Percentiles rank a stretch among this genome's conserved stretches.
These are phyloP conservation scores for Epichloe glyceriae DNA, from an alignment of 2,329 filamentous ascomycete genomes.

Conservation along the genomic window DNA sequence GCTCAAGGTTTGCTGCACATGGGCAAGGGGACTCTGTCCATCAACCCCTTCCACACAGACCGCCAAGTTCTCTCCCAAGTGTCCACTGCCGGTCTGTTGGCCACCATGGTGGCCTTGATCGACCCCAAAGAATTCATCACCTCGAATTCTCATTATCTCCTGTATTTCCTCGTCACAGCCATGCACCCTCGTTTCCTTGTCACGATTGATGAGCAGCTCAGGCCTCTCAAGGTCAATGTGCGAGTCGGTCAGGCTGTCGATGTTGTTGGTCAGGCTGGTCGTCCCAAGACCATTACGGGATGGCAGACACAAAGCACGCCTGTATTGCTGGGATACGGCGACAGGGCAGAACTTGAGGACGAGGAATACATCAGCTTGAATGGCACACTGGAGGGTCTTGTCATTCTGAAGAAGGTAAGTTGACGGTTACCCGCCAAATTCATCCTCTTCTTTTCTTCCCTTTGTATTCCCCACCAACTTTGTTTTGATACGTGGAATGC, in stretches of 20 bases:
- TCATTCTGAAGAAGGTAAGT: conserved; percentile 90
- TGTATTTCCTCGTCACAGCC: conserved; percentile 93
- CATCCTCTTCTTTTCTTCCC: not conserved
- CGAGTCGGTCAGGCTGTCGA: conserved; percentile 96
- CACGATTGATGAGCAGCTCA: conserved; percentile 86
- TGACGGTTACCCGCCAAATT: not conserved
- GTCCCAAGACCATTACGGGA: conserved; percentile 96
- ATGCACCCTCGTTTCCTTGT: conserved; percentile 96
- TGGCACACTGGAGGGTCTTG: conserved; percentile 83
- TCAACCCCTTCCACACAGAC: conserved; percentile 99
- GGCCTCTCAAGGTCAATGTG: conserved; percentile 90
- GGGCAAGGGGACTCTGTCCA: conserved; percentile 93
- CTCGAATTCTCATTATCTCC: conserved; percentile 67
- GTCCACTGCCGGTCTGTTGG: conserved; percentile 74
- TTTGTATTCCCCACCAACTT: too few relatives aligned
- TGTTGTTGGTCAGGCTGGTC: conserved; percentile 90
- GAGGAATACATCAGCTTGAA: conserved; percentile 92
- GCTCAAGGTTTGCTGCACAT: conserved; percentile 95
- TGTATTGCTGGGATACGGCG: conserved; percentile 83
- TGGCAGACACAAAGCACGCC: conserved; percentile 99
- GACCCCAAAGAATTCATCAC: conserved; percentile 80
- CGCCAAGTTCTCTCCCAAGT: conserved; percentile 90
- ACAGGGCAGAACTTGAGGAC: conserved; percentile 92
- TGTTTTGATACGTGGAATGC: not conserved
- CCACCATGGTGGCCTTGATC: conserved; percentile 85